Conservation (phyloP, 352 stramenopile species). For the Pythium phragmiticola region DNA sequence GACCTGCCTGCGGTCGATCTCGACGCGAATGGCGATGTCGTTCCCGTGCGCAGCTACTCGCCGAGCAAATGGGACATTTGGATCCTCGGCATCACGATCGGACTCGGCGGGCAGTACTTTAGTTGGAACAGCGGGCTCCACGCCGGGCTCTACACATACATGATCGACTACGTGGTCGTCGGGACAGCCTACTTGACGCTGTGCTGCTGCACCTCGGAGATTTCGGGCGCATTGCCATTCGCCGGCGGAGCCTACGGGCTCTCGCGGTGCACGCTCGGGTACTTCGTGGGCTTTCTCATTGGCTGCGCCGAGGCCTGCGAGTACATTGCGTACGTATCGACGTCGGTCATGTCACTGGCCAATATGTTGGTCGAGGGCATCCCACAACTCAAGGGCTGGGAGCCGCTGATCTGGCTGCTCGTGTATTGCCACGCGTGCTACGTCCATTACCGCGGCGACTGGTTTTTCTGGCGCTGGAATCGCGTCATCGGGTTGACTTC, state of each 20-base stretch:
- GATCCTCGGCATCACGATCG: constrained; percentile 32
- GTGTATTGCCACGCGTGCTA: constrained; percentile 26
- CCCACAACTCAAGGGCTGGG: constrained; percentile 10
- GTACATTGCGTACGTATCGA: constrained; percentile 34
- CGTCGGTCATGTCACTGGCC: constrained; percentile 25
- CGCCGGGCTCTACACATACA: constrained; percentile 25
- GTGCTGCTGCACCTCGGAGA: constrained; percentile 31
- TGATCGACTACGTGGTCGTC: constrained; percentile 28
- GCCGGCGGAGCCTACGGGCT: constrained; percentile 34
- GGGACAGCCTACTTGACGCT: constrained; percentile 29
- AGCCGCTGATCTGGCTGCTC: constrained; percentile 29
- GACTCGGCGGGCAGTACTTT: constrained; percentile 34
- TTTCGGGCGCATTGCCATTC: constrained; percentile 31
- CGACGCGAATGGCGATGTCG: not conserved
- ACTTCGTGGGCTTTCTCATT: constrained; percentile 31
- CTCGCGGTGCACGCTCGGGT: constrained; percentile 30
- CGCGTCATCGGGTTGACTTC: constrained; percentile 16
- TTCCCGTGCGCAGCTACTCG: constrained; percentile 18
- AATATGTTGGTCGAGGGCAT: constrained; percentile 26
- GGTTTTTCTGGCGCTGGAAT: constrained; percentile 34
- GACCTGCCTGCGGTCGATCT: constrained; percentile 13
- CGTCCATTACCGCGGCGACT: constrained; percentile 26
- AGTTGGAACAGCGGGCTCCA: constrained; percentile 33
- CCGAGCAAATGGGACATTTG: constrained; percentile 31
- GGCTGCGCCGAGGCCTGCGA: constrained; percentile 31